A percentile compares a stretch with the other conserved stretches of the same genome.
phyloP scores from a whole-genome alignment of 2,329 filamentous ascomycete species.

The Neonectria hederae region DNA sequence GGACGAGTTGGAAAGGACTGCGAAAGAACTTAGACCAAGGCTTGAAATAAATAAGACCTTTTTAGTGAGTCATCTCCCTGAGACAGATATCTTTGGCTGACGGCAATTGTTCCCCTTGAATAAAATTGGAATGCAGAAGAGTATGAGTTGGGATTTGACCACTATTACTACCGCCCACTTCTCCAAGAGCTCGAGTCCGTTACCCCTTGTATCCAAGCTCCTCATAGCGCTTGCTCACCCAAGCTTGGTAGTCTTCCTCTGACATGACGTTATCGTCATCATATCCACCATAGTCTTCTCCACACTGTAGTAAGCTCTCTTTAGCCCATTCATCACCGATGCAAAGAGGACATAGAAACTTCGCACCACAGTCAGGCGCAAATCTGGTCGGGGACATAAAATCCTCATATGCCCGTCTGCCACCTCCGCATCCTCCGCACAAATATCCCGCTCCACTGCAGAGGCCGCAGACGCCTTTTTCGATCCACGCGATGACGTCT shows the following conservation, averaged over 20 bases:
- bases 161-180: not conserved
- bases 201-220: not conserved
- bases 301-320: not conserved
- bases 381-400: not conserved
- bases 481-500: slow-evolving; percentile 6
- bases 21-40: no score
- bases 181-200: not conserved
- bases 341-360: slow-evolving; percentile 1
- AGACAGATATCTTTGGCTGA: no score
- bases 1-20: no score
- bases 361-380: not conserved
- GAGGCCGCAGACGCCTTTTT: not conserved
- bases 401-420: not conserved
- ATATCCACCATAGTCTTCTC: not conserved
- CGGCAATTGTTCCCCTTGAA: no score
- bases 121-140: no score
- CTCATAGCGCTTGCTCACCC: not conserved
- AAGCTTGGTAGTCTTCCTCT: not conserved
- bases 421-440: slow-evolving; percentile 1
- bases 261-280: not conserved
- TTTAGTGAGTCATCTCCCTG: no score
- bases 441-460: not conserved
- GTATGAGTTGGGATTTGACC: no score
- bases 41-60: no score
- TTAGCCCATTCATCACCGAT: not conserved